Conservation (phyloP, 2,329 filamentous ascomycete species). For the Balansia obtecta region DNA sequence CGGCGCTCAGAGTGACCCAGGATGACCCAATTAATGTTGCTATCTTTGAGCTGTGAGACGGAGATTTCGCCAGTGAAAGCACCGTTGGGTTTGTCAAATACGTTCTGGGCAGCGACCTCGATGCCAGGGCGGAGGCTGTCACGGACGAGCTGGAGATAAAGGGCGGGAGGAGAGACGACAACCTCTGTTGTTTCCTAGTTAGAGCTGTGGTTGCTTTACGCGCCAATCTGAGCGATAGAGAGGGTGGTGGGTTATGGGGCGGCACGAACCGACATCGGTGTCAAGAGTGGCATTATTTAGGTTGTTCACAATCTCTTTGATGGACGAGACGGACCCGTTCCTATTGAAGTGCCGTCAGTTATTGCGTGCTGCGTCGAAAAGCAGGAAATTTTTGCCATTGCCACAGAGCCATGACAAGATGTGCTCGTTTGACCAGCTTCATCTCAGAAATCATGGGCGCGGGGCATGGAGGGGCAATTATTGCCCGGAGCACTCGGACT, state of each 20-base stretch:
- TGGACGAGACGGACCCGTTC: conserved; percentile 86
- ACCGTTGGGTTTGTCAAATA: conserved; percentile 92
- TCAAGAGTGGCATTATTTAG: conserved; percentile 79
- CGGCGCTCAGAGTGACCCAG: conserved; percentile 93
- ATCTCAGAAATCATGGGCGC: conserved; percentile 8
- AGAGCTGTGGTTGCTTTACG: neutral
- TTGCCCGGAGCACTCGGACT: conserved; percentile 19
- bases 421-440: conserved; percentile 17
- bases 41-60: conserved; percentile 81
- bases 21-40: conserved; percentile 78
- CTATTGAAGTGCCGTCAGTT: conserved; percentile 30
- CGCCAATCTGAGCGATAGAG: neutral
- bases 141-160: conserved; percentile 83
- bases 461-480: conserved; percentile 16
- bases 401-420: conserved; percentile 4
- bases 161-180: conserved; percentile 78
- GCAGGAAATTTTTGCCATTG: neutral
- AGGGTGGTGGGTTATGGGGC: conserved; percentile 2
- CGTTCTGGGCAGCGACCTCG: conserved; percentile 89
- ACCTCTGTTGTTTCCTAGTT: conserved; percentile 50
- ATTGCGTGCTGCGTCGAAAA: neutral
- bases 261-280: conserved; percentile 52
- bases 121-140: conserved; percentile 64
- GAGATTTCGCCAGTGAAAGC: conserved; percentile 97
- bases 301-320: conserved; percentile 81